Evolutionary conservation across 495 filamentous ascomycete species (phyloP).

Genomic region (Darksidea phi): DNA sequence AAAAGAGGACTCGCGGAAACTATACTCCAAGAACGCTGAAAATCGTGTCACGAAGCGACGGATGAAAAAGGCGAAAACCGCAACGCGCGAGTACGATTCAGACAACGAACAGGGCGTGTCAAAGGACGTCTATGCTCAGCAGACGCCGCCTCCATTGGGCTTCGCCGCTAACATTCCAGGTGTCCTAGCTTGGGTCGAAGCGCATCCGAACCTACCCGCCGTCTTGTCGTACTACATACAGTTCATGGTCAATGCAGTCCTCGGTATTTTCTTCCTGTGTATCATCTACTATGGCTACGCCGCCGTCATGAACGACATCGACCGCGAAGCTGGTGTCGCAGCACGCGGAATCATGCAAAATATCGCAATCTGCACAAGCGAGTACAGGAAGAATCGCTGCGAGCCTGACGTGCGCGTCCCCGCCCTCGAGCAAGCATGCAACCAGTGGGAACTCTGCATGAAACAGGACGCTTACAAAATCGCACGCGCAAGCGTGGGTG

Average conservation of each 20-base stretch:
- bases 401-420: constrained; percentile 61
- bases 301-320: constrained; percentile 73
- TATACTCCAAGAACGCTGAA: constrained; percentile 32
- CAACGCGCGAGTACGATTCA: constrained; percentile 10
- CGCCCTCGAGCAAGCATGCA: constrained; percentile 69
- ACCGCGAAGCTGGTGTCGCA: constrained; percentile 63
- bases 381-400: constrained; percentile 75
- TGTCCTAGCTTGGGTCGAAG: constrained; percentile 67
- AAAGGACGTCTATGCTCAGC: constrained; percentile 5
- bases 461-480: constrained; percentile 65
- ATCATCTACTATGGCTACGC: constrained; percentile 67
- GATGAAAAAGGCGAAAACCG: constrained; percentile 12
- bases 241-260: constrained; percentile 71
- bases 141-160: constrained; percentile 15
- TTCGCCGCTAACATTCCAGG: constrained; percentile 27
- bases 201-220: constrained; percentile 79
- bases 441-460: constrained; percentile 85
- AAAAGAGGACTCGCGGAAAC: constrained; percentile 10
- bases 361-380: constrained; percentile 66
- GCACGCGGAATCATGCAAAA: constrained; percentile 64
- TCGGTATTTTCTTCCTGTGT: constrained; percentile 66
- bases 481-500: constrained; percentile 64
- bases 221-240: constrained; percentile 85
- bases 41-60: constrained; percentile 32
- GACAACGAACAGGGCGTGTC: not conserved